phyloP scores from a whole-genome alignment of 148 eudicot genomes.

The Fagopyrum homotropicum region DNA sequence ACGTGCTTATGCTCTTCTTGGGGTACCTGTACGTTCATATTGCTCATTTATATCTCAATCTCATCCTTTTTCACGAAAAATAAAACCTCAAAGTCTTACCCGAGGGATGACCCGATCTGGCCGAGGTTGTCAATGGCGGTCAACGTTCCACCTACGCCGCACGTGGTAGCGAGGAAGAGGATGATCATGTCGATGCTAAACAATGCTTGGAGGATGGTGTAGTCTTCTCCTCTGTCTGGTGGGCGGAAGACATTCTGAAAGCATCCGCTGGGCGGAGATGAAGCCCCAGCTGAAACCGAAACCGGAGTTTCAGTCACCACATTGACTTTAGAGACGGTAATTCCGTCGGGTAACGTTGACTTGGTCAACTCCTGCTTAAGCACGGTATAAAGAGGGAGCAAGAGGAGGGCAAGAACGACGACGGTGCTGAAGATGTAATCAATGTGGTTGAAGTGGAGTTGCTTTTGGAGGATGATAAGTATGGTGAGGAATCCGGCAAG shows the following conservation, averaged over 20 bases:
- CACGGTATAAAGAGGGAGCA: constrained; percentile 11
- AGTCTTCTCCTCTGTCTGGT: constrained; percentile 15
- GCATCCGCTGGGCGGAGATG: neutral
- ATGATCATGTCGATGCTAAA: constrained; percentile 19
- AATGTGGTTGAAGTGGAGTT: constrained; percentile 1
- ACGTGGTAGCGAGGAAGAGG: constrained; percentile 2
- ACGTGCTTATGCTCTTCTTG: constrained; percentile 14
- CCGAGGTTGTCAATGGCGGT: constrained; percentile 19
- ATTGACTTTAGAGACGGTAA: neutral
- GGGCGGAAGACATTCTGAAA: constrained; percentile 7
- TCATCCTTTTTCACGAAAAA: too few relatives aligned
- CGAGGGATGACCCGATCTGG: constrained; percentile 17
- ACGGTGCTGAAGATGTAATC: constrained; percentile 2
- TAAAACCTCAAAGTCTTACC: neutral
- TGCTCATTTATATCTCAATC: too few relatives aligned
- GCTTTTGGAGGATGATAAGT: constrained; percentile 15
- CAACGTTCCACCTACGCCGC: constrained; percentile 16
- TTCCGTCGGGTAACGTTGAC: too few relatives aligned
- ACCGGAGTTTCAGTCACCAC: neutral
- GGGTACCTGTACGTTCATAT: constrained; percentile 8
- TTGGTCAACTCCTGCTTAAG: constrained; percentile 1
- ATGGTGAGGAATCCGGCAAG: constrained; percentile 14
- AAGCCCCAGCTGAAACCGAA: neutral
- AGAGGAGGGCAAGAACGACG: neutral
- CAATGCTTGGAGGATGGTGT: constrained; percentile 17